Evolutionary conservation across 495 filamentous ascomycete genomes (phyloP), one percentile per base, ranked within the genome.

Genomic region (Tuber microsphaerosporum): DNA sequence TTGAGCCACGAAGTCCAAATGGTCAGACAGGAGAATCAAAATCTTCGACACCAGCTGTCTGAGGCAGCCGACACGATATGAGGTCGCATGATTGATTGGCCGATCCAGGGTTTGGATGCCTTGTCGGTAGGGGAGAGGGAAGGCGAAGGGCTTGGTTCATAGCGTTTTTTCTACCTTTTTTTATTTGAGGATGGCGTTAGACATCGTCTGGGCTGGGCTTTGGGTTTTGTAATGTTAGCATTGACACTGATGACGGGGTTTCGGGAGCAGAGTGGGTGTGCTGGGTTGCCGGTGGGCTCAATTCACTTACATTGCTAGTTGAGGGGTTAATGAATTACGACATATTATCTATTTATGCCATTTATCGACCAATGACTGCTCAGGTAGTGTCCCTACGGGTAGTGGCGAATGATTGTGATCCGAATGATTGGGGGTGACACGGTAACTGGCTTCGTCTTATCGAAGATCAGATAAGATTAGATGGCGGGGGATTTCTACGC

Each of bases 401-500:
- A 20, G 19, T 31, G n/a, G 26, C n/a, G 26, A 16, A 14, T 51
- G 48, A 7, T 17, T 7, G 56, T 34, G 56, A 65, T 31, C 26
- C 56, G 51, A 61, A n/a, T 65, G 56, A 34, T 26, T 61, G 51
- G 22, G 51, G 9, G n/a, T 61, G 51, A 8, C 34, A 31, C 3
- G 12, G n/a, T 10, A 0, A 34, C 12, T 17, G 3, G 10, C 1
- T 17, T 14, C 6, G 4, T 65, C 56, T 1, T 6, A 6, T 7
- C 17, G 1, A 2, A 75, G 22, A 76, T 77, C n/a, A 39, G 77
- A 79, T 79, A 79, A 79, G 77, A 79, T 79, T 78, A 79, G 77
- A 79, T 79, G 76, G 77, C 74, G 77, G 77, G 77, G 76, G 39
- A 44, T 70, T 70, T 74, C 56, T 51, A 37, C 68, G 71, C 37